Evolutionary conservation across 1,139 yeast species (phyloP).

Genomic region (Nakaseomyces nivariensis): DNA sequence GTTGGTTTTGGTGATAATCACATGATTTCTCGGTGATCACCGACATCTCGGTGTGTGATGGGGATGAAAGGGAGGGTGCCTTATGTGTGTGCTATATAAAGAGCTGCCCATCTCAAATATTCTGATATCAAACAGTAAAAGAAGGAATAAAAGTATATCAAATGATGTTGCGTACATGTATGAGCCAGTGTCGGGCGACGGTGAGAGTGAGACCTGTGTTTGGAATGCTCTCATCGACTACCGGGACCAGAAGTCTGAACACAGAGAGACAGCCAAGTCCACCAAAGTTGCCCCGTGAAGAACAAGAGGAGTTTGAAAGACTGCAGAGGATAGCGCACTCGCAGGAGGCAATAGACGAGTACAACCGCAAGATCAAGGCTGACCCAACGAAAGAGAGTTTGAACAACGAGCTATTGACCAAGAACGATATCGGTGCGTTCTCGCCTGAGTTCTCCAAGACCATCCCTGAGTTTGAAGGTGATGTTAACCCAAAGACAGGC

Average conservation of each 20-base stretch:
- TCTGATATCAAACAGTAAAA: no score
- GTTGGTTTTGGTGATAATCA: no score
- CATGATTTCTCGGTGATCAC: no score
- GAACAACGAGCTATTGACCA: constrained; percentile 35
- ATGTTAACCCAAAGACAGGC: constrained; percentile 84
- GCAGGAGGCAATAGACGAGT: constrained; percentile 71
- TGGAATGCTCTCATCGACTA: no score
- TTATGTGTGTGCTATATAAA: no score
- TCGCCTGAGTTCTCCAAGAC: constrained; percentile 66
- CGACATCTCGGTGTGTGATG: no score
- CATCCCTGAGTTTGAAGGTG: constrained; percentile 94
- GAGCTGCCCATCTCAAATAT: no score
- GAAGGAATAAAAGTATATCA: no score
- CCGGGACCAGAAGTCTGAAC: constrained; percentile 3
- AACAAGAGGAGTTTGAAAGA: constrained; percentile 86
- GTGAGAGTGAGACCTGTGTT: no score
- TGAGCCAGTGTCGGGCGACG: no score
- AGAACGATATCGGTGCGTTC: constrained; percentile 51
- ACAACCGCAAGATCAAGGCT: constrained; percentile 42
- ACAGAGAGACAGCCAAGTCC: constrained; percentile 51
- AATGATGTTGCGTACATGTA: not conserved
- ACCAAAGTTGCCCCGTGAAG: constrained; percentile 72
- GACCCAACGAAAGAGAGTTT: constrained; percentile 31
- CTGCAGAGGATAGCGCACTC: constrained; percentile 75
- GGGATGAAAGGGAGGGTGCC: no score